These are phyloP conservation scores for Eimeria necatrix DNA, from an alignment of 169 alveolate species.

Conservation along the genomic window DNA sequence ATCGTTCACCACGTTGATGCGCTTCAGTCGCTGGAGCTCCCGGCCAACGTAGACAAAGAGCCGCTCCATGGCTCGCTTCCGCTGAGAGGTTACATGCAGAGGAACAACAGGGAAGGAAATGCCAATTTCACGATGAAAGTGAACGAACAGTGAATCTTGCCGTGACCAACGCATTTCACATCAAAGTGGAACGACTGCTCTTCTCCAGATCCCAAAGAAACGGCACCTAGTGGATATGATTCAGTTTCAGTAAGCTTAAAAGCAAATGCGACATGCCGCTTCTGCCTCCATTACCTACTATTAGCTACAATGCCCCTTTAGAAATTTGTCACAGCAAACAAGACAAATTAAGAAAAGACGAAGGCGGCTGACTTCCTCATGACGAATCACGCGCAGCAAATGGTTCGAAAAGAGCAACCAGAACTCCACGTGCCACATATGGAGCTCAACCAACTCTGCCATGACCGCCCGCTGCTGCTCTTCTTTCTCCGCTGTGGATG, in stretches of 20 bases:
- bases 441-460: conserved; percentile 55
- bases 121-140: too few species aligned
- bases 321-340: neutral
- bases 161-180: too few species aligned
- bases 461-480: conserved; percentile 11
- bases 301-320: neutral
- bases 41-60: conserved; percentile 31
- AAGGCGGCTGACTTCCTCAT: conserved; percentile 70
- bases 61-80: conserved; percentile 68
- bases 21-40: conserved; percentile 77
- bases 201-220: too few species aligned
- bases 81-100: conserved; percentile 2
- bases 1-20: conserved; percentile 73
- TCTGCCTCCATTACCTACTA: neutral
- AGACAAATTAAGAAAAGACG: neutral
- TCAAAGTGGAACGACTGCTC: too few species aligned
- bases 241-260: neutral
- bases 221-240: too few species aligned
- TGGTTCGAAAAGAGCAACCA: conserved; percentile 65
- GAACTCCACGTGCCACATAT: conserved; percentile 62
- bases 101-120: neutral
- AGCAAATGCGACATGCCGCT: neutral
- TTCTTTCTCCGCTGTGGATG: neutral
- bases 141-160: too few species aligned
- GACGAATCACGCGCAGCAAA: conserved; percentile 48